A percentile compares a stretch with the other conserved stretches of the same genome.
phyloP scores from a whole-genome alignment of 2,329 filamentous ascomycete genomes.

The Monilinia polystroma region DNA sequence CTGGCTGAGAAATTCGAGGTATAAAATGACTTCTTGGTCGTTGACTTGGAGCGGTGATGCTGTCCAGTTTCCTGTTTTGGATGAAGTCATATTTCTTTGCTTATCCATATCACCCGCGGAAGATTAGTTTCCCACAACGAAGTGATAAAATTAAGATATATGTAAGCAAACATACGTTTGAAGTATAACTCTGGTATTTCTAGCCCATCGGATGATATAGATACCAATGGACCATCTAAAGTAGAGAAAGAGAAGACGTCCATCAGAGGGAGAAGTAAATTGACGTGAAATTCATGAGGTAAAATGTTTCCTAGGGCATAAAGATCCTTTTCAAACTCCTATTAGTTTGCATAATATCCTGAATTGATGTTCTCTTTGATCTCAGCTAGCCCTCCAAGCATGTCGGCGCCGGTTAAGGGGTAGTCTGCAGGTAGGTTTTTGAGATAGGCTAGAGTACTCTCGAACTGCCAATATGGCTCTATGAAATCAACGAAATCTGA shows the following conservation, averaged over 20 bases:
- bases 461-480: conserved; percentile 26
- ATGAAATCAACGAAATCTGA: conserved; percentile 26
- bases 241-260: conserved; percentile 44
- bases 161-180: neutral
- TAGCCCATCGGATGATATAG: conserved; percentile 57
- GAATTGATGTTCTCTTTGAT: conserved; percentile 26
- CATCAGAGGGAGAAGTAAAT: conserved; percentile 50
- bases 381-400: conserved; percentile 28
- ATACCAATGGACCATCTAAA: conserved; percentile 46
- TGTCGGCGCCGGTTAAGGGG: conserved; percentile 27
- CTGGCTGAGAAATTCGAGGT: conserved; percentile 47
- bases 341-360: conserved; percentile 29
- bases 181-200: conserved; percentile 54
- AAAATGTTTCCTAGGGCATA: conserved; percentile 40
- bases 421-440: conserved; percentile 35
- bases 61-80: conserved; percentile 28
- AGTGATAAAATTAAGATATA: neutral
- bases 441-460: conserved; percentile 28
- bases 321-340: conserved; percentile 30
- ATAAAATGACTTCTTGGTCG: conserved; percentile 49
- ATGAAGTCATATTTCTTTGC: conserved; percentile 11
- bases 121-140: neutral
- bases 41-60: conserved; percentile 56
- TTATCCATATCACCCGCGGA: conserved; percentile 23
- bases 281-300: conserved; percentile 56